Evolutionary conservation across 164 flowering plant genomes (phyloP), one percentile per base, ranked within the genome.

Genomic region (Kingdonia uniflora): DNA sequence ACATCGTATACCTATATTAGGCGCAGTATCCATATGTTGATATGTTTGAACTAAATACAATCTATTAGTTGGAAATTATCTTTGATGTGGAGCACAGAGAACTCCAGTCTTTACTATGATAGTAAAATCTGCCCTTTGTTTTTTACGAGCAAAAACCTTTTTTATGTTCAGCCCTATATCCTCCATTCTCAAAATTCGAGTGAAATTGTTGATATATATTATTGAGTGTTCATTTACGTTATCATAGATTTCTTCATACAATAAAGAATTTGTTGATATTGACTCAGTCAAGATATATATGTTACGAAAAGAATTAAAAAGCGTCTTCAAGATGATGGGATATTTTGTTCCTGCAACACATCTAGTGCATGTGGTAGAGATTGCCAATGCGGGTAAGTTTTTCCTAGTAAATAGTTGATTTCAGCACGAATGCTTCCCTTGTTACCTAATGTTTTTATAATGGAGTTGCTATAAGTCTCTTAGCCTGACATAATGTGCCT

Each of bases 311-410:
- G 53, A 71, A 51, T 76, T 11, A 94, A 85, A 65, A 76, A 69
- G 67, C 91, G 92, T 23, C 62, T 70, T 56, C 90, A 94, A 63
- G 99, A 94, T 77, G 95, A 94, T 77, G 99, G 96, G 52, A 89
- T 87, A 61, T 89, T 87, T 62, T 94, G 99, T 65, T 87, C 96
- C 29, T 94, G 99, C 64, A 68, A 65, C 57, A 55, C 79, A 26
- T 75, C 82, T 62, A 65, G 55, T 64, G 89, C 77, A 8, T 94
- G 99, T 68, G 87, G 73, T 52, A 80, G 72, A 74, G 96, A 89
- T 69, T 94, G 99, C 70, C 95, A 75, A 11, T 94, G 99, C 68
- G 92, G 97, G 99, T 94, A 78, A 77, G 91, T 16, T 55, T 39
- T 1, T 21, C 21, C 33, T 50, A 16, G 21, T 40, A 15, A 48